Base-by-base conservation (phyloP, 2,329 filamentous ascomycete genomes). In the Ophiostoma montium region DNA sequence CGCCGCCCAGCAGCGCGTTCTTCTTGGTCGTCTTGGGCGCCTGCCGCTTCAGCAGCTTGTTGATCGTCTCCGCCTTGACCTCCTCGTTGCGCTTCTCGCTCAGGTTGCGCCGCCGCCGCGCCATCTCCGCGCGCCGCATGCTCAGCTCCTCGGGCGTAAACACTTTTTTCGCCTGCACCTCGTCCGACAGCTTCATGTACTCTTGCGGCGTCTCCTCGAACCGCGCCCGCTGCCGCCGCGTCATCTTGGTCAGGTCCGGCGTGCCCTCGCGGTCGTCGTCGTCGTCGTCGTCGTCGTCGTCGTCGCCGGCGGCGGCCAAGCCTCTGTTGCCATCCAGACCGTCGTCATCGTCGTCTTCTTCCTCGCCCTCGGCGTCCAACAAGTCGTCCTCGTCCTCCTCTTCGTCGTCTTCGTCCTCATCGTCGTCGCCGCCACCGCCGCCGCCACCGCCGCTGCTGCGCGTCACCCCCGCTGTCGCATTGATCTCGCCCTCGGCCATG, bases 51-150 rank as follows among this genome's bases (percentile, higher is more conserved):
- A 92, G 77, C 2, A 92, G 78, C 59, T 89, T 88, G 70, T 92
- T 89, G 74, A 92, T 90, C 0, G 86, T 92, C 70, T 90, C 86
- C 76, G 87, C 86, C 84, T 78, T 79, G 61, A 80, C 75, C 63
- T 80, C 76, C 53, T 80, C 76, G 53, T 75, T 79, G 45, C 76
- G 73, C 64, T 80, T 80, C 54, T 80, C 76, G 57, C 75, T 78
- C n/a, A 79, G 67, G 56, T 80, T 80, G 42, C 76, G 71, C 51
- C 76, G 67, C 42, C 76, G 69, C 23, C 76, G 72, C 3, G 76
- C 76, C 76, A 80, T 79, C 57, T 80, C 76, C 36, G 75, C 71
- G 6, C 76, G 68, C 12, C 76, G 69, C 76, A 80, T 79, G 21
- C 75, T 78, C 11, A 78, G 60, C 54, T 80, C 76, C 57, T 79